phyloP scores from a whole-genome alignment of 208 protist genomes.

The Trypanosoma mega region DNA sequence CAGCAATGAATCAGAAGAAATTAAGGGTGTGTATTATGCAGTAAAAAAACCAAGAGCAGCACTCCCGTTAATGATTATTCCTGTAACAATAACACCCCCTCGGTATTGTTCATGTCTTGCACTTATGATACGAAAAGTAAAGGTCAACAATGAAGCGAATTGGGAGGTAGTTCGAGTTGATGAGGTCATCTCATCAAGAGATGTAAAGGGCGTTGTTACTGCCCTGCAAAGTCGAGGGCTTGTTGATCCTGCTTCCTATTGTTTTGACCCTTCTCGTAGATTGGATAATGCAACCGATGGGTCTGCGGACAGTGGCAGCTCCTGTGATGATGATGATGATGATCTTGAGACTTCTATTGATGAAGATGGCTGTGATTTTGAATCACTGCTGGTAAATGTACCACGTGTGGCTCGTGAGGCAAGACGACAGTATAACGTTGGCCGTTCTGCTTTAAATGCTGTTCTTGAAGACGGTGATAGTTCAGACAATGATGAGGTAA shows the following conservation, averaged over 20 bases:
- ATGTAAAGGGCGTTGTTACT: conserved; percentile 60
- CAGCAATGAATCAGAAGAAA: conserved; percentile 30
- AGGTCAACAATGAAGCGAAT: conserved; percentile 34
- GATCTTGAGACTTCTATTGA: conserved; percentile 8
- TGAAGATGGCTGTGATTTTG: conserved; percentile 8
- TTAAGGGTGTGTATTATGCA: conserved; percentile 62
- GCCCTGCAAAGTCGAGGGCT: conserved; percentile 59
- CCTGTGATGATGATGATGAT: conserved; percentile 14
- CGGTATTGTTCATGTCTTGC: conserved; percentile 45
- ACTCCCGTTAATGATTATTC: conserved; percentile 54
- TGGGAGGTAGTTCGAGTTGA: conserved; percentile 81
- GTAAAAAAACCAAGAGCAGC: conserved; percentile 37
- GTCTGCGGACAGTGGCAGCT: conserved; percentile 9
- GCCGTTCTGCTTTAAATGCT: conserved; percentile 40
- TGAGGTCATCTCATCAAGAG: conserved; percentile 39
- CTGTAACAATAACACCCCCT: conserved; percentile 33
- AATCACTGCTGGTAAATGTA: conserved; percentile 16
- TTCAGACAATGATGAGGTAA: conserved; percentile 70
- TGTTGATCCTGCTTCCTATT: conserved; percentile 47
- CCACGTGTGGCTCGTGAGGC: conserved; percentile 49
- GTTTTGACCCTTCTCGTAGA: conserved; percentile 30
- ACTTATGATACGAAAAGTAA: conserved; percentile 68
- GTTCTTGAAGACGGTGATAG: conserved; percentile 27
- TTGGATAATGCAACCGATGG: conserved; percentile 11
- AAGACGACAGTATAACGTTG: conserved; percentile 78